Evolutionary conservation across 306 rosid genomes (phyloP), one percentile per base, ranked within the genome.

Genomic region (Lathyrus tuberosus): DNA sequence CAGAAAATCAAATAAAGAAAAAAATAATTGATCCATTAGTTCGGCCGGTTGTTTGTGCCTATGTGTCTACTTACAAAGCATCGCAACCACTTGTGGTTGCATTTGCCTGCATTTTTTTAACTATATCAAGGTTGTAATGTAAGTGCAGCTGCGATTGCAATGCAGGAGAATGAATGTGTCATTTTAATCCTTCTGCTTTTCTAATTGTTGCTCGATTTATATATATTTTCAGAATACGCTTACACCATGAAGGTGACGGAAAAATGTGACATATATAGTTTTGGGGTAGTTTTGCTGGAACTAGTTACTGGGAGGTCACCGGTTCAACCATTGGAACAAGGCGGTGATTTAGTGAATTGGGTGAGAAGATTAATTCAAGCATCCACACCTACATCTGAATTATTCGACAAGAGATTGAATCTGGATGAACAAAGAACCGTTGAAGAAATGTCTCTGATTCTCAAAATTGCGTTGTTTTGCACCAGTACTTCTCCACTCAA

Each of bases 191-290:
- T 46, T 83, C 41, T 71, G 16, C 38, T 65, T 38, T 73, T 41
- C 56, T 52, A 54, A 76, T n/a, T 12, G 41, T 70, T 70, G 35
- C n/a, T 68, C 71, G 62, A 11, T 57, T 78, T 28, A 13, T 28
- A 6, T 57, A 13, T 63, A 42, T 73, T 85, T 71, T 71, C 86
- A 88, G 95, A 88, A 76, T 88, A 88, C 62, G 95, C 96, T 41
- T 88, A 88, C 85, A 88, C 95, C 13, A 86, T 88, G 95, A 88
- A 86, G 72, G 91, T 88, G 79, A 86, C 91, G 18, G 91, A 84
- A 79, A 89, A 89, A 77, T 89, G 91, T 79, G 91, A 89, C 88
- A 86, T 89, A 70, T 88, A 88, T 76, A 88, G 95, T 77, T 88
- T 82, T 10, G 95, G 95, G 70, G 95, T 88, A 57, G 96, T 89